phyloP scores from a whole-genome alignment of 2,329 filamentous ascomycete genomes.

The Leptosphaerulina australis region DNA sequence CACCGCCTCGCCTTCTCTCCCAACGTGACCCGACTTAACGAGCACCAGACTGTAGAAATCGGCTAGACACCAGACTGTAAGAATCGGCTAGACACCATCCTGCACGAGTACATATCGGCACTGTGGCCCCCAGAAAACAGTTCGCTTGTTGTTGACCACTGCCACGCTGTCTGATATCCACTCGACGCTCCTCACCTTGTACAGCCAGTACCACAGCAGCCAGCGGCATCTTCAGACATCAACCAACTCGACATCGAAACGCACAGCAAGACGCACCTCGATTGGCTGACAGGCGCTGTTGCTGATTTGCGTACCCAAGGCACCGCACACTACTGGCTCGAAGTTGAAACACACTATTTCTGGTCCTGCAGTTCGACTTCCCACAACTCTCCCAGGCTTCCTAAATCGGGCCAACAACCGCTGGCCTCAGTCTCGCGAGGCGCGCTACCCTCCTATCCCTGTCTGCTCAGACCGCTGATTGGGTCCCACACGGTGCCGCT shows the following conservation, averaged over 20 bases:
- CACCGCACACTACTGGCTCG: slow-evolving; percentile 18
- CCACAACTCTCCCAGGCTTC: slow-evolving; percentile 31
- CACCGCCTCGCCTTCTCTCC: slow-evolving; percentile 41
- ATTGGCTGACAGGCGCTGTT: slow-evolving; percentile 44
- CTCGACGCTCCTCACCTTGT: slow-evolving; percentile 9
- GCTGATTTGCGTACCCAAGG: slow-evolving; percentile 20
- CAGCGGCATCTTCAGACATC: slow-evolving; percentile 40
- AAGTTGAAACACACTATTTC: slow-evolving; percentile 45
- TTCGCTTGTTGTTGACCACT: slow-evolving; percentile 21
- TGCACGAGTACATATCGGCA: slow-evolving; percentile 31
- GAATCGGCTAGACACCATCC: slow-evolving; percentile 20
- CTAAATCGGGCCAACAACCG: slow-evolving; percentile 44
- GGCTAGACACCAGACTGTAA: slow-evolving; percentile 20
- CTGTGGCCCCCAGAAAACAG: slow-evolving; percentile 23
- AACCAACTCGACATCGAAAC: slow-evolving; percentile 40
- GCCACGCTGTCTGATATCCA: slow-evolving; percentile 19
- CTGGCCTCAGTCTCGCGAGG: slow-evolving; percentile 33
- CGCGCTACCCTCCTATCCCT: slow-evolving; percentile 38
- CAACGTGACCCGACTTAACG: slow-evolving; percentile 37
- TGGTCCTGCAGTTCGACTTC: slow-evolving; percentile 40
- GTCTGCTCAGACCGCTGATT: slow-evolving; percentile 32
- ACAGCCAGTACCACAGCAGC: slow-evolving; percentile 26
- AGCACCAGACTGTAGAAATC: slow-evolving; percentile 31
- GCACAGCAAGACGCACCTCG: slow-evolving; percentile 26
- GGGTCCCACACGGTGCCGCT: slow-evolving; percentile 36